phyloP scores from a whole-genome alignment of 2,329 filamentous ascomycete species.

The Beauveria medogensis region DNA sequence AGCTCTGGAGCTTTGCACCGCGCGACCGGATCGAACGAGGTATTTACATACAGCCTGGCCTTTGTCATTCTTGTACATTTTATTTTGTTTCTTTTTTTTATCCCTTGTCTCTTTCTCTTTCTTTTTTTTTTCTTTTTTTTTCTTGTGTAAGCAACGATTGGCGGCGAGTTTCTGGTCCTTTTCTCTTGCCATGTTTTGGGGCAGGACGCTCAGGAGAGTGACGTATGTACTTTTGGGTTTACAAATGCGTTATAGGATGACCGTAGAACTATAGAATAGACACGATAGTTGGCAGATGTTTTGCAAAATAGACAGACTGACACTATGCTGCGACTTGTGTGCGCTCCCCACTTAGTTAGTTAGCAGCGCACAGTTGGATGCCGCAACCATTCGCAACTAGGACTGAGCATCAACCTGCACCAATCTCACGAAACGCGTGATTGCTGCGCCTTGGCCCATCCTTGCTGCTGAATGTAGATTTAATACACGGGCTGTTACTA shows the following conservation, averaged over 20 bases:
- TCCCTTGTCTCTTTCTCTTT: conserved; percentile 8
- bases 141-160: background rate
- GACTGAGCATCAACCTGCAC: background rate
- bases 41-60: background rate
- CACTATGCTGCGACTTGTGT: too few species aligned
- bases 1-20: background rate
- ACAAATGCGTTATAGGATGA: background rate
- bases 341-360: conserved; percentile 3
- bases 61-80: background rate
- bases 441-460: background rate
- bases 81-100: background rate
- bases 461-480: background rate
- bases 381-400: background rate
- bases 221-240: background rate
- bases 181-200: background rate
- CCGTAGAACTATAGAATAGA: background rate
- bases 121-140: conserved; percentile 11
- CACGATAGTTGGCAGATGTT: background rate
- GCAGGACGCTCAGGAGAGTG: background rate
- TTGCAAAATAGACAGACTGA: background rate
- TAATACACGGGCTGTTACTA: background rate
- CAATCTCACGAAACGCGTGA: background rate
- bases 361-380: background rate
- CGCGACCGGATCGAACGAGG: background rate
- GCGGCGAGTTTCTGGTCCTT: background rate